Evolutionary conservation across 495 filamentous ascomycete species (phyloP).

Genomic region (Emericellopsis terricola): DNA sequence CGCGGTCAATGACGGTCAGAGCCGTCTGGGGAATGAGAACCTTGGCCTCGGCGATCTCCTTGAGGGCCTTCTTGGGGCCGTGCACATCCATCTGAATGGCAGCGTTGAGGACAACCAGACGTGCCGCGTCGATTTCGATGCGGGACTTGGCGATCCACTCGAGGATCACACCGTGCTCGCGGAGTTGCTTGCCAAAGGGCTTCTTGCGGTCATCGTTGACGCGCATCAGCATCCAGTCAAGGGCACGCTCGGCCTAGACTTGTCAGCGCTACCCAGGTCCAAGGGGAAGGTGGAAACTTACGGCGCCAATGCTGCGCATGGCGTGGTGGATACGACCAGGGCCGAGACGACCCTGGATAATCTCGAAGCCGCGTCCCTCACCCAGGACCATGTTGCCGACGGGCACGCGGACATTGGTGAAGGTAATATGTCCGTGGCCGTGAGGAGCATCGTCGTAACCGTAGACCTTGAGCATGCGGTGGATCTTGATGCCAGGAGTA

Average conservation of each 20-base stretch:
- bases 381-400: constrained; percentile 65
- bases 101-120: constrained; percentile 73
- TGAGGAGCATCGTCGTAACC: constrained; percentile 92
- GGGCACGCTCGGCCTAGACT: constrained; percentile 50
- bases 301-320: constrained; percentile 75
- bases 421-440: constrained; percentile 78
- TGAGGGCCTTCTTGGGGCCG: constrained; percentile 62
- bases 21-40: constrained; percentile 64
- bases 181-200: constrained; percentile 64
- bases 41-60: constrained; percentile 78
- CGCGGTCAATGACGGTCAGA: constrained; percentile 67
- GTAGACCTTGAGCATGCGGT: constrained; percentile 78
- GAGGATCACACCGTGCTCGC: constrained; percentile 75
- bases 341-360: constrained; percentile 83
- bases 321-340: constrained; percentile 89
- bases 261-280: background rate
- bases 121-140: constrained; percentile 77
- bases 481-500: constrained; percentile 58
- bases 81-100: constrained; percentile 76
- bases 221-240: constrained; percentile 77
- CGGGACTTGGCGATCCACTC: constrained; percentile 86
- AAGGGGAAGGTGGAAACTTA: too few relatives aligned
- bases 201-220: constrained; percentile 79
- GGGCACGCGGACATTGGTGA: constrained; percentile 72
- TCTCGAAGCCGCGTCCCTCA: constrained; percentile 86